Conservation (phyloP, 352 stramenopile genomes). For the Phytopythium ostracodes region DNA sequence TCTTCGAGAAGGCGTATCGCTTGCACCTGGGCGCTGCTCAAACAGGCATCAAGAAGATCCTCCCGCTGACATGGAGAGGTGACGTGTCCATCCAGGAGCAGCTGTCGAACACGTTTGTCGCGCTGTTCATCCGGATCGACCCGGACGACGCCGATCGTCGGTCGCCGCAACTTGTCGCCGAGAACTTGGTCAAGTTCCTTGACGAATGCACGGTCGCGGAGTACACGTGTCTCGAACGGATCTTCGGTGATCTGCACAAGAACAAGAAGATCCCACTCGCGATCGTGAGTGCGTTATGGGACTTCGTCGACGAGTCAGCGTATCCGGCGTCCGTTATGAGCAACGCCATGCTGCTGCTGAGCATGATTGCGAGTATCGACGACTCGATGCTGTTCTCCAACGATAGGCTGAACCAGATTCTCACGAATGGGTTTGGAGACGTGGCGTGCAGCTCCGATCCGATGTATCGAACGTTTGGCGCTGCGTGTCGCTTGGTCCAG, state of each 20-base stretch:
- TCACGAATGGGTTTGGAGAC: conserved; percentile 53
- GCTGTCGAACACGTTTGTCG: conserved; percentile 81
- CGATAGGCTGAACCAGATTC: conserved; percentile 49
- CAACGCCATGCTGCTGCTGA: conserved; percentile 57
- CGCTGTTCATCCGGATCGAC: conserved; percentile 59
- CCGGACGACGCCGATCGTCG: conserved; percentile 32
- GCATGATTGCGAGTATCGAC: conserved; percentile 68
- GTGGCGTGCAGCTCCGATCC: conserved; percentile 44
- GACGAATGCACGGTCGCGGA: conserved; percentile 76
- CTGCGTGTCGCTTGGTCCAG: conserved; percentile 61
- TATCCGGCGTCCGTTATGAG: conserved; percentile 57
- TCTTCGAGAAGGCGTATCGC: conserved; percentile 90
- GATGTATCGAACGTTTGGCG: conserved; percentile 48
- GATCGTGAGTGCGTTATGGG: conserved; percentile 68
- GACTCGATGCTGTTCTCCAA: conserved; percentile 59
- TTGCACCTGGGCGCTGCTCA: conserved; percentile 90
- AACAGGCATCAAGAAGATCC: conserved; percentile 87
- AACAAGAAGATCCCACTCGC: conserved; percentile 55
- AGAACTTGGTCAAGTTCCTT: conserved; percentile 70
- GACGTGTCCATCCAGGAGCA: conserved; percentile 90
- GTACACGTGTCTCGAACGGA: conserved; percentile 73
- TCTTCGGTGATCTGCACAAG: conserved; percentile 58
- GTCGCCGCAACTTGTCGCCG: conserved; percentile 42
- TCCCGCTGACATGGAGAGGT: conserved; percentile 90
- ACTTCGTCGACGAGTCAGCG: conserved; percentile 51